These are phyloP conservation scores for Blastobotrys niveus DNA, from an alignment of 1,139 yeast species.

Conservation along the genomic window DNA sequence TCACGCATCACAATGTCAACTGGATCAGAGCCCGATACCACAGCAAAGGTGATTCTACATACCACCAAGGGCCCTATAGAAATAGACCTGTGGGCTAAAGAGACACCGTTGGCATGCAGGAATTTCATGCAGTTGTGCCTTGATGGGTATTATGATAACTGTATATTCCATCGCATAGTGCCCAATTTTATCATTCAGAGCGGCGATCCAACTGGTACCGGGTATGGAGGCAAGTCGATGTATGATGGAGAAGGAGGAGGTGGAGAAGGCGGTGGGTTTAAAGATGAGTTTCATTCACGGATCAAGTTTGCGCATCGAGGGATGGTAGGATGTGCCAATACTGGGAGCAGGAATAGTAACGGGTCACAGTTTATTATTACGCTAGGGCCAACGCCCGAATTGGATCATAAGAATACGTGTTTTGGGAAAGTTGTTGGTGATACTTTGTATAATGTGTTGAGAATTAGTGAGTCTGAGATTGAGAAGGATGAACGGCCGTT, in stretches of 20 bases:
- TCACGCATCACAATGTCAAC: not conserved
- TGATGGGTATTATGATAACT: conserved; percentile 41
- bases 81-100: conserved; percentile 67
- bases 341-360: conserved; percentile 34
- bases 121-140: conserved; percentile 47
- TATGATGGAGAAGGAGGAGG: too few relatives aligned
- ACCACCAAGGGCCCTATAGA: conserved; percentile 60
- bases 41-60: conserved; percentile 50
- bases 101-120: conserved; percentile 49
- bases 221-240: conserved; percentile 32
- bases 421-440: conserved; percentile 63
- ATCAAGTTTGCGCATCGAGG: conserved; percentile 53
- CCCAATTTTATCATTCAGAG: conserved; percentile 40
- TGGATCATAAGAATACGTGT: conserved; percentile 46
- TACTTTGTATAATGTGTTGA: conserved; percentile 49
- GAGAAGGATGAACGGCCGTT: conserved; percentile 41
- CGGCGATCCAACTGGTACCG: conserved; percentile 37
- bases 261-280: conserved; percentile 30
- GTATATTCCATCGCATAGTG: conserved; percentile 41
- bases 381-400: conserved; percentile 39
- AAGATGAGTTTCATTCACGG: conserved; percentile 52
- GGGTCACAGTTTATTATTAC: conserved; percentile 53
- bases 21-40: conserved; percentile 50
- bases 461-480: conserved; percentile 49
- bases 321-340: conserved; percentile 47